These are phyloP conservation scores for Globisporangium spiculum DNA, from an alignment of 352 stramenopile species.

Conservation along the genomic window DNA sequence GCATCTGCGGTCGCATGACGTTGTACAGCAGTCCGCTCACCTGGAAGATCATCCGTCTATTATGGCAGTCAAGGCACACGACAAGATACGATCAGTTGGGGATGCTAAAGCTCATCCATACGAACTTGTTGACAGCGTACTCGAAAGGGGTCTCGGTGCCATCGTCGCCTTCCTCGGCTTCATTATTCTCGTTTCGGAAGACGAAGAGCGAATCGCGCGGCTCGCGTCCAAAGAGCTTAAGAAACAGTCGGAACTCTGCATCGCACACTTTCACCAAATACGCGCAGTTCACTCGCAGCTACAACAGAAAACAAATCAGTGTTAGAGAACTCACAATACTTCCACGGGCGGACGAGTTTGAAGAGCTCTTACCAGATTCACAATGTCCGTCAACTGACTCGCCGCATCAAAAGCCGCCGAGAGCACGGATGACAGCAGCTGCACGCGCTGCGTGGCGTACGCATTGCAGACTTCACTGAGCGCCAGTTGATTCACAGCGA, in stretches of 20 bases:
- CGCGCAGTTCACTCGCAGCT: constrained; percentile 63
- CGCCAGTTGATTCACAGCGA: constrained; percentile 37
- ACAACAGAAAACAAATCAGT: neutral
- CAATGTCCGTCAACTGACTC: constrained; percentile 62
- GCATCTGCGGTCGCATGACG: constrained; percentile 56
- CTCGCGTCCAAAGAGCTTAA: constrained; percentile 64
- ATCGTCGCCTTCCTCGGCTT: constrained; percentile 34
- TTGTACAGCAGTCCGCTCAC: constrained; percentile 74
- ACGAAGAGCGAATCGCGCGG: constrained; percentile 56
- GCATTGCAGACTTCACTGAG: constrained; percentile 52
- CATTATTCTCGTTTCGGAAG: constrained; percentile 32
- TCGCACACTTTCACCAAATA: constrained; percentile 73
- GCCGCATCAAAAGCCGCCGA: constrained; percentile 44
- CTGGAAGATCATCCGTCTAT: constrained; percentile 74
- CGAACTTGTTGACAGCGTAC: constrained; percentile 28
- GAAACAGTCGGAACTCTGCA: constrained; percentile 69
- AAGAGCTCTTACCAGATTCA: constrained; percentile 47
- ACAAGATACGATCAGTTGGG: neutral
- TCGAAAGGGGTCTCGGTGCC: constrained; percentile 62
- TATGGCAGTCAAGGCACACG: neutral
- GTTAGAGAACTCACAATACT: neutral
- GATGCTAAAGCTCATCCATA: neutral
- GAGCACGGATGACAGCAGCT: constrained; percentile 55
- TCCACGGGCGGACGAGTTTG: neutral
- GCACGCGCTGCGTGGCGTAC: constrained; percentile 58